phyloP scores from a whole-genome alignment of 768 basidiomycete genomes.

The Rhodocollybia butyracea region DNA sequence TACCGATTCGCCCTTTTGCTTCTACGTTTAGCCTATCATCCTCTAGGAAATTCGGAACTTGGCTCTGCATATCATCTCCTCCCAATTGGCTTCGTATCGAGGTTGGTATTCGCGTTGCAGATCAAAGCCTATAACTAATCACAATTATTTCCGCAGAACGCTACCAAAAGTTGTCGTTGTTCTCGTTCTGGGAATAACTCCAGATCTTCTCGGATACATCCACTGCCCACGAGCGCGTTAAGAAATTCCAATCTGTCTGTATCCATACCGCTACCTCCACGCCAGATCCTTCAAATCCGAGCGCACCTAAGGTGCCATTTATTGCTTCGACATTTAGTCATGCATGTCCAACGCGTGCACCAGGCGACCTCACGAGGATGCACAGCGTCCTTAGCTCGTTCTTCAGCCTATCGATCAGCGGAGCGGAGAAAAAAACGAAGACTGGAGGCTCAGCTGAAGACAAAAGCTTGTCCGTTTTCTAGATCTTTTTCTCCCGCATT shows the following conservation, averaged over 20 bases:
- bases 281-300: not conserved
- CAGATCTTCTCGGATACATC: slow-evolving; percentile 71
- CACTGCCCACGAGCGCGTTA: slow-evolving; percentile 67
- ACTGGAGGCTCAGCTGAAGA: slow-evolving; percentile 26
- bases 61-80: slow-evolving; percentile 76
- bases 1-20: slow-evolving; percentile 33
- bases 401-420: slow-evolving; percentile 76
- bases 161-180: slow-evolving; percentile 79
- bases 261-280: slow-evolving; percentile 32
- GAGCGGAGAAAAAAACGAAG: slow-evolving; percentile 77
- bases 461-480: slow-evolving; percentile 30
- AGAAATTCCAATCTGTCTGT: slow-evolving; percentile 55
- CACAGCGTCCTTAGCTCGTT: slow-evolving; percentile 83
- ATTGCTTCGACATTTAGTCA: slow-evolving; percentile 83
- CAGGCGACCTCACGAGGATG: slow-evolving; percentile 83
- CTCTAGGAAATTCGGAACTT: slow-evolving; percentile 85
- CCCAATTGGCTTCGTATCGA: slow-evolving; percentile 86
- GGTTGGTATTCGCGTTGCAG: slow-evolving; percentile 36
- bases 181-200: slow-evolving; percentile 84
- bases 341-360: slow-evolving; percentile 90
- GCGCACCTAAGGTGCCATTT: slow-evolving; percentile 38
- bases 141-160: slow-evolving; percentile 47
- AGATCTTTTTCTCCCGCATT: not conserved
- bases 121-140: not conserved
- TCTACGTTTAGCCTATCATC: not conserved